phyloP scores from a whole-genome alignment of 2,329 filamentous ascomycete genomes.

The Aspergillus tamarii region DNA sequence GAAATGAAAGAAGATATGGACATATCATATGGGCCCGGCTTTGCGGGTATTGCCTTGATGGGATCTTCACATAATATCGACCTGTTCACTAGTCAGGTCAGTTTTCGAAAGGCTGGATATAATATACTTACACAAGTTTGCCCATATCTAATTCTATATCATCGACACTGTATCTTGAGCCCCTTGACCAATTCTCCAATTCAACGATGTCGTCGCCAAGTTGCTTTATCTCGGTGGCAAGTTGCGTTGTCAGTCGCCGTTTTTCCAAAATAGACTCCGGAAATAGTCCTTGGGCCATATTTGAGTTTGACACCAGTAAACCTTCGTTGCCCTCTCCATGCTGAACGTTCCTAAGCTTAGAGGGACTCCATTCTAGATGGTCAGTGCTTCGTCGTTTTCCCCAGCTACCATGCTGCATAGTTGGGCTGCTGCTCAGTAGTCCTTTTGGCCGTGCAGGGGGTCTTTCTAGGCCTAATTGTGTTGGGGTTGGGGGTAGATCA shows the following conservation, averaged over 20 bases:
- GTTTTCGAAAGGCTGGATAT: neutral
- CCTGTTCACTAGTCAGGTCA: conserved; percentile 32
- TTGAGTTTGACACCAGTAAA: conserved; percentile 8
- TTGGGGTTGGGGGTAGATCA: conserved; percentile 61
- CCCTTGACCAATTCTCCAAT: conserved; percentile 62
- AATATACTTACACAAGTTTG: conserved; percentile 37
- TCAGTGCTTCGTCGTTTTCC: conserved; percentile 30
- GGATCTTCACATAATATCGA: conserved; percentile 35
- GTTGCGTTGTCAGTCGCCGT: conserved; percentile 55
- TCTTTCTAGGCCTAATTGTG: conserved; percentile 43
- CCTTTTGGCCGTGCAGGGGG: conserved; percentile 36
- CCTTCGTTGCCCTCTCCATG: conserved; percentile 19
- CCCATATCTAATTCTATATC: conserved; percentile 35
- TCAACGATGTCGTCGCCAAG: conserved; percentile 63
- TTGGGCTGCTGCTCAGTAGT: conserved; percentile 43
- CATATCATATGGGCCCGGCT: conserved; percentile 23
- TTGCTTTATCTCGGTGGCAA: conserved; percentile 59
- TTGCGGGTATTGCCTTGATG: conserved; percentile 25
- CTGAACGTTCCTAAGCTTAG: conserved; percentile 30
- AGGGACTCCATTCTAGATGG: conserved; percentile 31
- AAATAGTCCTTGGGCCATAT: conserved; percentile 19
- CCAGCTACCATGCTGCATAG: conserved; percentile 31
- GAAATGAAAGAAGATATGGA: conserved; percentile 43
- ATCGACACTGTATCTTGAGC: conserved; percentile 47
- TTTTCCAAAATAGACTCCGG: conserved; percentile 46